Evolutionary conservation across 768 basidiomycete genomes (phyloP), one percentile per base, ranked within the genome.

Genomic region (Plicaturopsis crispa): DNA sequence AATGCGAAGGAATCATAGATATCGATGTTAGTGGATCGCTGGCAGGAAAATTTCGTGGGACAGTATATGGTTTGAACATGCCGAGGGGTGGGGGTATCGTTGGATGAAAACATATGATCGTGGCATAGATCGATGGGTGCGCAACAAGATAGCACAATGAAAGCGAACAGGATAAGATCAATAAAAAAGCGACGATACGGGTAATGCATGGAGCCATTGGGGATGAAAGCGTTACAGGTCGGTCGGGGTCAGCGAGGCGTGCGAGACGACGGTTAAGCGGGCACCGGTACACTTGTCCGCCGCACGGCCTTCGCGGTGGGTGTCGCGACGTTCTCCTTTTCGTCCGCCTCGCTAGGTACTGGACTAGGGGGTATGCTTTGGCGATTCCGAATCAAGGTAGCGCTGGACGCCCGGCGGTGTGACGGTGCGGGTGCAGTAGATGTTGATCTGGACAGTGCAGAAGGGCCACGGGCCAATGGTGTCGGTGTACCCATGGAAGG

Each of bases 311-410:
- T 48, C 31, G 40, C 48, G 38, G 43, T 35, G 4, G 56, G 57
- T 38, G 48, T 54, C 26, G 14, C 62, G 39, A 72, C 52, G 45
- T 81, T 81, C 59, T 80, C 78, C 59, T 80, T 81, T 51, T 80
- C 78, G 38, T 72, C 69, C 23, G 58, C 49, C 53, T 72, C 70
- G 43, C 65, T 71, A 12, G 66, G 56, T 31, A 57, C 51, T 7
- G 63, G 61, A 39, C 61, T 67, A 8, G 56, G 49, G 36, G 49
- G 61, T 14, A 62, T 49, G 31, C 57, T 51, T 35, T 58, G 55
- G 39, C 60, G 53, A 26, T 26, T 55, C 39, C 36, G 65, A 58
- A 6, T 50, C 4, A 54, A 52, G 1, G 50, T 48, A 2, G 63
- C 49, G 34, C 41, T 57, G 14, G 52, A 63, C 2, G 52, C 51